Evolutionary conservation across 352 stramenopile genomes (phyloP).

Genomic region (Phytopythium aichiense): DNA sequence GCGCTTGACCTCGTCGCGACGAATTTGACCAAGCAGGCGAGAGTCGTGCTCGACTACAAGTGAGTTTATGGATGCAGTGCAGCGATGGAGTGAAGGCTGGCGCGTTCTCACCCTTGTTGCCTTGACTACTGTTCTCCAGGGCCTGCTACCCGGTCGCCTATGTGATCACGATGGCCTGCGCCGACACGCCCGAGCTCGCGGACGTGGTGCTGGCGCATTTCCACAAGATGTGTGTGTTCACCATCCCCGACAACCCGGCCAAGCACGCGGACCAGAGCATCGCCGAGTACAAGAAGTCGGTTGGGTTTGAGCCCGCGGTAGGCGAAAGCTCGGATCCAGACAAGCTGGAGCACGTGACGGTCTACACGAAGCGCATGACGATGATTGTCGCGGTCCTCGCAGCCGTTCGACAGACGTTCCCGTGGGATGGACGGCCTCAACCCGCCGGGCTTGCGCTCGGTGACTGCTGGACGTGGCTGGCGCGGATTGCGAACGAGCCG

Average conservation of each 20-base stretch:
- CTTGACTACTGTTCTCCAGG: constrained; percentile 15
- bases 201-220: constrained; percentile 72
- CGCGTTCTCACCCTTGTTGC: not conserved
- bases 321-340: constrained; percentile 54
- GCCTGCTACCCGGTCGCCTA: constrained; percentile 67
- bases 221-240: constrained; percentile 71
- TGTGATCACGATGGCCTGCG: constrained; percentile 76
- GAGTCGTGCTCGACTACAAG: constrained; percentile 73
- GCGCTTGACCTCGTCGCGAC: constrained; percentile 64
- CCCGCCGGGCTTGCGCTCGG: constrained; percentile 48
- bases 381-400: constrained; percentile 70
- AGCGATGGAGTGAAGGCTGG: not conserved
- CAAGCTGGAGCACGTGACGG: constrained; percentile 66
- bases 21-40: constrained; percentile 68
- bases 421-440: constrained; percentile 51
- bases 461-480: constrained; percentile 73
- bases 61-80: constrained; percentile 15
- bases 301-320: constrained; percentile 65
- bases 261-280: constrained; percentile 54
- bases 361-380: constrained; percentile 77
- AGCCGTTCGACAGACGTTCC: constrained; percentile 63
- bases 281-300: constrained; percentile 57
- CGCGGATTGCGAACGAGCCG: constrained; percentile 62
- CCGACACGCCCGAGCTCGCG: constrained; percentile 63
- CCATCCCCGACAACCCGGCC: constrained; percentile 52